Base-by-base conservation (phyloP, 305 asterid genomes). In the Solanum hybrid region DNA sequence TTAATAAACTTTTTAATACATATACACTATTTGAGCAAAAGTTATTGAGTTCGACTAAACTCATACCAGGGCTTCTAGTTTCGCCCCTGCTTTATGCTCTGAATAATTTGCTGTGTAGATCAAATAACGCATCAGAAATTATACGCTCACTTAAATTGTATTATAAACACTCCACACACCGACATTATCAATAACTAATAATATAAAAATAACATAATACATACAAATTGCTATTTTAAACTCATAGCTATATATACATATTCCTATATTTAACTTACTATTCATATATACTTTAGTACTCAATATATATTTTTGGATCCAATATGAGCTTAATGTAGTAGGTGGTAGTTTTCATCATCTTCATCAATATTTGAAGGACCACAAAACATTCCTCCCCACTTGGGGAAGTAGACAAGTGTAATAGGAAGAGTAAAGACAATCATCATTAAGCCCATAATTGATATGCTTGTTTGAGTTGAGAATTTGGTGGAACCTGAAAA, bases 321-420 rank as follows among this genome's bases (percentile, higher is more conserved):
- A 11, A 79, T 3, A 7, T 37, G 14, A 40, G 36, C 6, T 86
- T 67, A 26, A 37, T 37, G n/a, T 39, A 93, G 91, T 89, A 91
- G 78, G 46, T 51, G 79, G 82, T 87, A 88, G 73, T 90, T 75
- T 8, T 88, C 90, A 20, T 89, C 87, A 33, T 90, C 36, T 5
- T 88, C 89, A 20, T 89, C 85, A 36, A 77, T 67, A 67, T n/a
- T 18, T 6, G 95, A 75, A 84, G 96, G 93, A 75, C 91, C 94
- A 87, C 92, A 93, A 24, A 95, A 90, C 95, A 95, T 94, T 28
- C 98, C 97, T 24, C 98, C 98, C 91, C 94, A 93, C 31, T 67
- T 39, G 14, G 94, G 95, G 86, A 95, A 95, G 89, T 92, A 93
- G 82, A 95, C 91, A 14, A 93, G 92, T 8, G 94, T 89, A 51